Base-by-base conservation (phyloP, 2,329 filamentous ascomycete genomes). In the Calonectria henricotiae region DNA sequence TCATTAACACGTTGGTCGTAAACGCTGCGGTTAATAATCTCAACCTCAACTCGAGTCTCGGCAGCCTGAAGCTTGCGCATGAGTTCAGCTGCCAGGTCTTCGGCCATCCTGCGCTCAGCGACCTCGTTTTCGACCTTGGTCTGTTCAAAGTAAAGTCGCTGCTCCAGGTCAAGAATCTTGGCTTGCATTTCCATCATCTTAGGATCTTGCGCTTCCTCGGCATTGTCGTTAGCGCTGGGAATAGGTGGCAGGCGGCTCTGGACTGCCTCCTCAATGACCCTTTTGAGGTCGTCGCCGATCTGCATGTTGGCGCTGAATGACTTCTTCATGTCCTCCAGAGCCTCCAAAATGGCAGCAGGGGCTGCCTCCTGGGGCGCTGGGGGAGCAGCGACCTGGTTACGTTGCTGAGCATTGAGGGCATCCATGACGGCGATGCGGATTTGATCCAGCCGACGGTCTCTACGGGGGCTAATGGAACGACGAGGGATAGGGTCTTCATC, bases 401-500 rank as follows among this genome's bases (percentile, higher is more conserved):
- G 85, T 62, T 89, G 86, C 66, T 92, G 89, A 11, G 85, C 79
- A 25, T 87, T 86, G 46, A 98, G 84, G 35, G 93, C 94, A 74
- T 98, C 96, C 65, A 92, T 84, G 30, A 96, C 88, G 49, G 90
- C 89, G 27, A 86, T 85, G 65, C 92, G 92, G 73, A 99, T 94
- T 80, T 96, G 94, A 68, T 98, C 95, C 76, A 95, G 82, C 76
- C 90, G 94, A 76, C 92, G 91, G 78, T 97, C 94, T 71, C 92
- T 89, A 68, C 90, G 89, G 20, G 95, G 94, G 75, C 95, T 98
- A 75, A 91, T 87, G 6, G 93, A 93, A 62, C 94, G 91, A 79
- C 90, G 87, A 72, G 87, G 83, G 69, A 84, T 71, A 66, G 90
- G 88, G 67, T 92, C 93, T 25, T 98, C 95, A 74, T 97, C 95